Percentiles rank a stretch among this genome's conserved stretches.
phyloP scores from a whole-genome alignment of 768 basidiomycete genomes.

The Boletus sp. region DNA sequence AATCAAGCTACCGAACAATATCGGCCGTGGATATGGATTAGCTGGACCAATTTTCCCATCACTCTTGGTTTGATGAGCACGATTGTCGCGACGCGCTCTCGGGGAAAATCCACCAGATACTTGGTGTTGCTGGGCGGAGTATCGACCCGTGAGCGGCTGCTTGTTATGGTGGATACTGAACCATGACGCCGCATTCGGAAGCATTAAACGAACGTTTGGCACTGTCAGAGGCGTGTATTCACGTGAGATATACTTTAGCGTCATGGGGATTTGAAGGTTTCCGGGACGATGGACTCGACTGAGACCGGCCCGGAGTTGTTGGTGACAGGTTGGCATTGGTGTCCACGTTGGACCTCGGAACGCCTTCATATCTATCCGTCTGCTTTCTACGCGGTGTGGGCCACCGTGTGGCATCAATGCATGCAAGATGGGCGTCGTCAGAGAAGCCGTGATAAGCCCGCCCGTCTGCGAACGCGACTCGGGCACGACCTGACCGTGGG shows the following conservation, averaged over 20 bases:
- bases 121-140: slow-evolving; percentile 19
- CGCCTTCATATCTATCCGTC: slow-evolving; percentile 26
- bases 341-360: slow-evolving; percentile 13
- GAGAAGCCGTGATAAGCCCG: slow-evolving; percentile 38
- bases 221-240: slow-evolving; percentile 72
- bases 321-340: slow-evolving; percentile 15
- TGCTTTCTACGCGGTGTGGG: slow-evolving; percentile 44
- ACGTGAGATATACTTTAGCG: slow-evolving; percentile 65
- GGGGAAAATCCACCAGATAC: too few species aligned
- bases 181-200: slow-evolving; percentile 51
- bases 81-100: too few species aligned
- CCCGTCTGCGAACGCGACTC: slow-evolving; percentile 37
- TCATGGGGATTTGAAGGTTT: slow-evolving; percentile 77
- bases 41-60: too few species aligned
- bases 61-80: too few species aligned
- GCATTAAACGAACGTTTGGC: slow-evolving; percentile 71
- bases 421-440: slow-evolving; percentile 60
- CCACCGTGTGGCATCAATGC: slow-evolving; percentile 45
- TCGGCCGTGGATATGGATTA: too few species aligned
- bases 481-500: slow-evolving; percentile 31
- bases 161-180: slow-evolving; percentile 50
- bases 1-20: too few species aligned
- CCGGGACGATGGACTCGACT: slow-evolving; percentile 81
- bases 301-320: slow-evolving; percentile 51
- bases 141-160: slow-evolving; percentile 78